A percentile compares a stretch with the other conserved stretches of the same genome.
These are phyloP conservation scores for Penicillium ochrochloron DNA, from an alignment of 495 filamentous ascomycete species.

Conservation along the genomic window DNA sequence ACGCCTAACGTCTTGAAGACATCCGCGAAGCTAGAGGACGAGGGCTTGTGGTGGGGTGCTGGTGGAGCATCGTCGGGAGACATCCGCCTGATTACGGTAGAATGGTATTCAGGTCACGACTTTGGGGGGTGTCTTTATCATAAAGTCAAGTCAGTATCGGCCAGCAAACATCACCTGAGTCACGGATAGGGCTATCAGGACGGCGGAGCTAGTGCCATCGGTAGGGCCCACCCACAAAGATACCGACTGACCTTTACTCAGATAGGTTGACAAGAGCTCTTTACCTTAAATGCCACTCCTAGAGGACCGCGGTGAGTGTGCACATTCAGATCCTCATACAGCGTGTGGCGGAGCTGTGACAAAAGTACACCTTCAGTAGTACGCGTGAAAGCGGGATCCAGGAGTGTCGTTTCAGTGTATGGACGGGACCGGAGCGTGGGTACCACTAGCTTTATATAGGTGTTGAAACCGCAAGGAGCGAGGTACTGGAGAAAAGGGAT, in stretches of 20 bases:
- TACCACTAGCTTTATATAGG: not conserved
- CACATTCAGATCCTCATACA: constrained; percentile 25
- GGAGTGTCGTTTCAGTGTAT: constrained; percentile 11
- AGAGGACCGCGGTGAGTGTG: not conserved
- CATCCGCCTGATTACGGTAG: constrained; percentile 42
- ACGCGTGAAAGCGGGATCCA: constrained; percentile 20
- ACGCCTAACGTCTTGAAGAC: constrained; percentile 53
- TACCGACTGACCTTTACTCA: constrained; percentile 21
- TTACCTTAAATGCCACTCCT: constrained; percentile 25
- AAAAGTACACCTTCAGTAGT: constrained; percentile 20
- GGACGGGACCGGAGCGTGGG: constrained; percentile 7
- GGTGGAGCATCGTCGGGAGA: constrained; percentile 53
- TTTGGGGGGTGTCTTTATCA: not conserved
- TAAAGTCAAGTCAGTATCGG: constrained; percentile 20
- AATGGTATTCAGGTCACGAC: not conserved
- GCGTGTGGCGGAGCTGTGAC: constrained; percentile 17
- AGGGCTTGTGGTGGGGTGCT: constrained; percentile 41
- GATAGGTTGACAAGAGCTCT: constrained; percentile 3
- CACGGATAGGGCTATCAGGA: constrained; percentile 3
- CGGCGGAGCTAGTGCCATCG: not conserved
- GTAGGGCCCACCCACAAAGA: constrained; percentile 1
- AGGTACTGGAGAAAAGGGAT: not conserved
- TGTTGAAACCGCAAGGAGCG: too few relatives aligned
- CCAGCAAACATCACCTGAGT: constrained; percentile 22
- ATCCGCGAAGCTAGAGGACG: constrained; percentile 50